Percentiles rank a stretch among this genome's conserved stretches.
Evolutionary conservation across 305 asterid species (phyloP).

Genomic region (Solanum hybrid): DNA sequence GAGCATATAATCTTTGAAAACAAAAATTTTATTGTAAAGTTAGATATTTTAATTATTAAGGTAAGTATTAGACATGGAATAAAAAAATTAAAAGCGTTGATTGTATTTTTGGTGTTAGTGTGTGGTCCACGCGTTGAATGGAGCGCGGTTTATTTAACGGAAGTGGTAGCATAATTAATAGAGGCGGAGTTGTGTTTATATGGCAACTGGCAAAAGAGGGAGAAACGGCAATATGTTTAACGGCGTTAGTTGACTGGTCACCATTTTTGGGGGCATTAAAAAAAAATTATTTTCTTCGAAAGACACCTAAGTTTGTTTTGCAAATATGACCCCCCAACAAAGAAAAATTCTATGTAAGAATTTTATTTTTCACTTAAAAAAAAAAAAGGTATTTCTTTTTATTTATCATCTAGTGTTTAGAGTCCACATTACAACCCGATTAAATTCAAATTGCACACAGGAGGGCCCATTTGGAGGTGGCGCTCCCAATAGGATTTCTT

Average conservation of each 20-base stretch:
- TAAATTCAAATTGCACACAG: no score
- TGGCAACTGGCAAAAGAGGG: neutral
- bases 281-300: neutral
- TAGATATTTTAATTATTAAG: no score
- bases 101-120: neutral
- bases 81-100: neutral
- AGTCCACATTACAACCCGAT: no score
- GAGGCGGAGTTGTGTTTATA: neutral
- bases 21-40: no score
- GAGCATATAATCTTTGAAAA: no score
- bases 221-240: neutral
- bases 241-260: neutral
- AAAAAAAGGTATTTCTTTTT: no score
- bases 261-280: neutral
- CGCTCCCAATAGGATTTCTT: no score
- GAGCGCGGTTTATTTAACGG: neutral
- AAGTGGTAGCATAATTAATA: neutral
- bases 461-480: no score
- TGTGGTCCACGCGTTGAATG: slow-evolving; percentile 6
- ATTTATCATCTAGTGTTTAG: no score
- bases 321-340: neutral
- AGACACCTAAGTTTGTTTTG: neutral
- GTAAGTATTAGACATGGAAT: neutral
- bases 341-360: neutral
- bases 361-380: neutral